Evolutionary conservation across 768 basidiomycete species (phyloP), one percentile per base, ranked within the genome.

Genomic region (Lactifluus pinguis): DNA sequence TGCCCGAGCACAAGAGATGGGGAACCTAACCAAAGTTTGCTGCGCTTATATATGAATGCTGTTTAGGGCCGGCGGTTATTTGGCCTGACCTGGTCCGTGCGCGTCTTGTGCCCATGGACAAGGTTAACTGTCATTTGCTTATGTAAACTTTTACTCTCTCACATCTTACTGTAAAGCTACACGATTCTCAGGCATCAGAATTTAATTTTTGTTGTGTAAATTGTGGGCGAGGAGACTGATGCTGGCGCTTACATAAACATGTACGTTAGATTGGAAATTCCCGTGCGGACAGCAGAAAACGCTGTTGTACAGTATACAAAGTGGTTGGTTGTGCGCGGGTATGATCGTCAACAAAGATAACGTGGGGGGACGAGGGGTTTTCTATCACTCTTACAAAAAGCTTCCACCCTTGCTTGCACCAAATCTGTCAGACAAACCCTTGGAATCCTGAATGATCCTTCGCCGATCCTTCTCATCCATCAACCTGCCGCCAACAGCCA

Each of bases 381-480:
- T 14, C 39, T 19, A 8, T 14, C n/a, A 7, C 19, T 30, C 44
- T 19, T 65, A 80, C 65, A 80, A 65, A 67, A 88, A 90, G 0
- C 85, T 82, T 3, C 87, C 87, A 56, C 78, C 80, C 67, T 79
- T 85, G 2, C 86, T 85, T 47, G 80, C 74, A 15, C 90, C 90
- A 69, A 98, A 98, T 55, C 92, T 77, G 68, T 92, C 90, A 36
- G 87, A 85, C 15, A 98, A 76, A 6, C 85, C 84, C 63, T 82
- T 84, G 11, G 93, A 87, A 65, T 98, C 94, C 59, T 79, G 81
- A 68, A 98, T 78, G 71, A 92, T 77, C 68, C 84, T 84, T 57
- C 81, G 78, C 63, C 95, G 79, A 69, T 89, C 85, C 49, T 77
- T 79, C 61, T 97, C 95, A 68, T 92, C 93, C 90, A 99, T 89